phyloP scores from a whole-genome alignment of 2,329 filamentous ascomycete species.

The Teratosphaeria viscida region DNA sequence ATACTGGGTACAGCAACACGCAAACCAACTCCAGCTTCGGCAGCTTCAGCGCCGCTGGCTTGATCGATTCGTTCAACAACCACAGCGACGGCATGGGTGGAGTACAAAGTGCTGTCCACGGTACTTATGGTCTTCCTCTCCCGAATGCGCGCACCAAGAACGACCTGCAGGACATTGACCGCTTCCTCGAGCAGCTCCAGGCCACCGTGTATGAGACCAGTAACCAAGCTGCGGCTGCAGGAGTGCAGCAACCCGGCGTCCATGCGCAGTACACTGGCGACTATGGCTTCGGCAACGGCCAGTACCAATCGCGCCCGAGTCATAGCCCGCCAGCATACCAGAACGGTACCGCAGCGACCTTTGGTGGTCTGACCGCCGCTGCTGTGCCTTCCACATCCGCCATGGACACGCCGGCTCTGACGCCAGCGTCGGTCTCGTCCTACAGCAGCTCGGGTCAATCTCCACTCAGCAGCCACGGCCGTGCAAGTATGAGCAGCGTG shows the following conservation, averaged over 20 bases:
- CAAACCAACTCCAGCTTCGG: slow-evolving; percentile 12
- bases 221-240: slow-evolving; percentile 60
- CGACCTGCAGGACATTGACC: slow-evolving; percentile 87
- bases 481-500: slow-evolving; percentile 42
- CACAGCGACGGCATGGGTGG: slow-evolving; percentile 36
- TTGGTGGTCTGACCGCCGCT: slow-evolving; percentile 23
- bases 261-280: slow-evolving; percentile 44
- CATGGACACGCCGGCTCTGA: slow-evolving; percentile 62
- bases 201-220: slow-evolving; percentile 91
- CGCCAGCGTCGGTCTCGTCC: slow-evolving; percentile 63
- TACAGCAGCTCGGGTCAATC: slow-evolving; percentile 66
- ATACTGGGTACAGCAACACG: slow-evolving; percentile 26
- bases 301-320: slow-evolving; percentile 42
- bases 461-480: slow-evolving; percentile 56
- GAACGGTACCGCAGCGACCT: slow-evolving; percentile 20
- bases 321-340: slow-evolving; percentile 43
- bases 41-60: slow-evolving; percentile 22
- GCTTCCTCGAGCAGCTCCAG: slow-evolving; percentile 92
- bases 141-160: slow-evolving; percentile 89
- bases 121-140: slow-evolving; percentile 79
- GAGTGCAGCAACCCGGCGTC: slow-evolving; percentile 62
- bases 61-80: slow-evolving; percentile 27
- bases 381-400: slow-evolving; percentile 32
- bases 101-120: slow-evolving; percentile 45
- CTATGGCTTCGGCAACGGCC: slow-evolving; percentile 44